Conservation (phyloP, 345 rosid genomes). For the Sapria himalayana region DNA sequence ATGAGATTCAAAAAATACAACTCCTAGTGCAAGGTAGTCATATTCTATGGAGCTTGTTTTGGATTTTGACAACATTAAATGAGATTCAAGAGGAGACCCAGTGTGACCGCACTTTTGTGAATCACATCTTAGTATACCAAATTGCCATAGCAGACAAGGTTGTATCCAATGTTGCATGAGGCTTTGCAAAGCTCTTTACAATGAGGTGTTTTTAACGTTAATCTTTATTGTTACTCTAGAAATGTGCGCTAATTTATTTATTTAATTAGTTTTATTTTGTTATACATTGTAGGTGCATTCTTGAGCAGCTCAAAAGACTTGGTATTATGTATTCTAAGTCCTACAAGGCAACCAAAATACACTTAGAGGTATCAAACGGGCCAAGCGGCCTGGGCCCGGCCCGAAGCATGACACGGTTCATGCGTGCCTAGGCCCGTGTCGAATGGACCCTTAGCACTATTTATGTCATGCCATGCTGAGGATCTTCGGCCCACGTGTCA, state of each 20-base stretch:
- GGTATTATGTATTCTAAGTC: conserved; percentile 37
- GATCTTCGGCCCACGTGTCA: too few species aligned
- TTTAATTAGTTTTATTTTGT: background rate
- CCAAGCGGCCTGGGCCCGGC: too few species aligned
- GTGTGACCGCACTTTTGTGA: conserved; percentile 74
- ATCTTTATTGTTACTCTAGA: background rate
- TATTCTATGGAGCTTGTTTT: conserved; percentile 47
- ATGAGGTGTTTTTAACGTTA: conserved; percentile 24
- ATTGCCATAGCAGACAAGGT: conserved; percentile 52
- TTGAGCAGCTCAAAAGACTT: conserved; percentile 53
- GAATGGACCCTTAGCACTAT: too few species aligned
- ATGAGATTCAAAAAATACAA: conserved; percentile 70
- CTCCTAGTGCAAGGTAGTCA: conserved; percentile 51
- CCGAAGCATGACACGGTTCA: too few species aligned
- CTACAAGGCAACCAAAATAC: conserved; percentile 33
- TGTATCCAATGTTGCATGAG: conserved; percentile 37
- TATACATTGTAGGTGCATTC: conserved; percentile 16
- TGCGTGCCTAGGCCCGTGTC: too few species aligned
- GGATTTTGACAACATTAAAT: conserved; percentile 68
- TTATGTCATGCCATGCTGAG: too few species aligned
- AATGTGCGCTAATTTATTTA: background rate
- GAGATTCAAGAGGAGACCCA: too few species aligned
- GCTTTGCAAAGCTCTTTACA: conserved; percentile 70
- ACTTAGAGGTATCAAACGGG: too few species aligned
- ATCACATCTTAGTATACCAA: conserved; percentile 29